Percentiles rank a stretch among this genome's conserved stretches.
Conservation (phyloP, 495 filamentous ascomycete genomes). For the Penicillium canariense region DNA sequence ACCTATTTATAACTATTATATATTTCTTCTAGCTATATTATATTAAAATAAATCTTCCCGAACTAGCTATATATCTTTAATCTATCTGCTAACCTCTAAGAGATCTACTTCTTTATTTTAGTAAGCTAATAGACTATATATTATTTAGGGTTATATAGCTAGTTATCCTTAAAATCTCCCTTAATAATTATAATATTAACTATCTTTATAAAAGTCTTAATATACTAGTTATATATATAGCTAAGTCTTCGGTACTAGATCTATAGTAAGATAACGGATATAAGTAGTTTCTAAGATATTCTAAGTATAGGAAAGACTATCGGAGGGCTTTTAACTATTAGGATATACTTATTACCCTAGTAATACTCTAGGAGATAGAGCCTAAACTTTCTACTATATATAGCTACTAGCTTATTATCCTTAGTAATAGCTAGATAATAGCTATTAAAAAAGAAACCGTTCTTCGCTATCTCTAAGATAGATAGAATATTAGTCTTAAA, state of each 20-base stretch:
- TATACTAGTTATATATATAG: background rate
- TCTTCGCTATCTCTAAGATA: background rate
- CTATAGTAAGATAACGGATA: background rate
- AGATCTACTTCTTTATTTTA: background rate
- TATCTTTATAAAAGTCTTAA: background rate
- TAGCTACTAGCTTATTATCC: background rate
- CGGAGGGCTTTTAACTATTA: too few relatives aligned
- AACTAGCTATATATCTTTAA: background rate
- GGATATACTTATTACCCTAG: background rate
- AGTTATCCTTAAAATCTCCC: background rate
- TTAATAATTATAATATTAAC: background rate
- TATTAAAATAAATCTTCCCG: slow-evolving; percentile 1
- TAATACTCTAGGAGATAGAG: background rate
- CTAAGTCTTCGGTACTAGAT: background rate
- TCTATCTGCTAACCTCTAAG: background rate
- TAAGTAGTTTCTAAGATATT: background rate
- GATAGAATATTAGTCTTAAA: background rate
- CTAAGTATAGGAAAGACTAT: background rate
- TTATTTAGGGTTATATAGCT: background rate
- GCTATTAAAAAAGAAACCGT: background rate
- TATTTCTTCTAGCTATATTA: background rate
- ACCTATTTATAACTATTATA: slow-evolving; percentile 3
- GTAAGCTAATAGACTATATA: background rate
- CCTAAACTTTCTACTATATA: background rate
- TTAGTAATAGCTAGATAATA: background rate